These are phyloP conservation scores for Fraxinus excelsior DNA, from an alignment of 257 asterid species.

Conservation along the genomic window DNA sequence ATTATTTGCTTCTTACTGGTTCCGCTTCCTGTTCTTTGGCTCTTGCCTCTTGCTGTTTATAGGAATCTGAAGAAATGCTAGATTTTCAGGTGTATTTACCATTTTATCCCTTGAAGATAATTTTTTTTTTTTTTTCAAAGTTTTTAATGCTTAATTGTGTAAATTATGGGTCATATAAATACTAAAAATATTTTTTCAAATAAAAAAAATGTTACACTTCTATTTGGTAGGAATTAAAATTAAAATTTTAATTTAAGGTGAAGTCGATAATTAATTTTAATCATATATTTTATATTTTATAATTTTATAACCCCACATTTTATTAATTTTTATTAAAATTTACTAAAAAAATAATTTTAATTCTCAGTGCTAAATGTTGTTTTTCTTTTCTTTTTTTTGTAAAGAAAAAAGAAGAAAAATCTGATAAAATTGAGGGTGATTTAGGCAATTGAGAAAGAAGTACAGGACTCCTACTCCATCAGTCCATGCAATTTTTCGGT, in stretches of 20 bases:
- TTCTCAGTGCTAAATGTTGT: too few species aligned
- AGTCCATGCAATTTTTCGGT: neutral
- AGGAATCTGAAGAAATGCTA: neutral
- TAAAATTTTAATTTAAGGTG: too few species aligned
- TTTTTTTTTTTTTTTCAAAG: neutral
- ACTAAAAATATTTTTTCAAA: too few species aligned
- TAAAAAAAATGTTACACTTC: too few species aligned
- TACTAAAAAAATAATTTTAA: too few species aligned
- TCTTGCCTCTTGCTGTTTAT: neutral
- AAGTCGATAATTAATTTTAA: too few species aligned
- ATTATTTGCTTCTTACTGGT: conserved; percentile 23
- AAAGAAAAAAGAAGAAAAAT: neutral
- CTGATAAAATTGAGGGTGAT: neutral
- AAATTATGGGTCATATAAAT: too few species aligned
- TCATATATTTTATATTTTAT: too few species aligned
- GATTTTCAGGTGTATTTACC: neutral
- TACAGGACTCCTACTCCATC: neutral
- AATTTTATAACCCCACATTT: too few species aligned
- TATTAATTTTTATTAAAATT: too few species aligned
- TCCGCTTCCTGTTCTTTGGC: neutral
- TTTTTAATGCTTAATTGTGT: too few species aligned
- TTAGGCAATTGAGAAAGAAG: neutral
- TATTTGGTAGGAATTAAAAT: too few species aligned
- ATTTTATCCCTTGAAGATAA: neutral
- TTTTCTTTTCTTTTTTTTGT: neutral